Evolutionary conservation across 768 basidiomycete genomes (phyloP), one percentile per base, ranked within the genome.

Genomic region (Lentinula aciculospora): DNA sequence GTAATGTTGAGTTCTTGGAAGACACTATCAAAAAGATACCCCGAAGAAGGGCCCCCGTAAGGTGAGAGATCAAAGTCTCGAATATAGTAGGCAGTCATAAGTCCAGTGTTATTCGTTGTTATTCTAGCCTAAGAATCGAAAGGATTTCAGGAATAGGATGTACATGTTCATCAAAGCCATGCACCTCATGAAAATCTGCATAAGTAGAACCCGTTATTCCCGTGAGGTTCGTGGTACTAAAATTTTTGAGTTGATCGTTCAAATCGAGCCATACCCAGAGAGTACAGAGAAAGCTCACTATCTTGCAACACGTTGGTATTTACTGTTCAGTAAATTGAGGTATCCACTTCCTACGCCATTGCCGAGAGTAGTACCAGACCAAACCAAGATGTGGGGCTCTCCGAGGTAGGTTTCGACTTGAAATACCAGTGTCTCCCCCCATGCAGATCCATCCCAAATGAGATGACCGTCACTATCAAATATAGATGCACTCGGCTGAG

Each of bases 161-260:
- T 9, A 12, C 31, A 4, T 19, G 0, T 23, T 34, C 17, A n/a
- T 37, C 2, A 10, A 21, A 23, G 12, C 6, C n/a, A 53, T 39
- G 7, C 25, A 56, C 54, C 25, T 56, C 54, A 45, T 56, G 54
- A 56, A 56, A 45, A 45, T 56, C 54, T 8, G 40, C 39, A 3
- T 28, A 31, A 3, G 42, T 32, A 1, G 13, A 3, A 9, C 54
- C 54, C 13, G 42, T 45, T 9, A 29, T 23, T n/a, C 42, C 54
- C 5, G 25, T 25, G 8, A 56, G 21, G 25, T 56, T 56, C 8
- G 54, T 56, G 10, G 54, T 56, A 21, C 54, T 56, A 45, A 4
- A 27, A 56, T 10, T 21, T 13, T n/a, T 1, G 3, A 19, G 19
- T 5, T 28, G 19, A 28, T n/a, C 12, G 8, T 44, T n/a, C 23